Evolutionary conservation across 1,139 yeast species (phyloP).

Genomic region (Debaryomyces udenii): DNA sequence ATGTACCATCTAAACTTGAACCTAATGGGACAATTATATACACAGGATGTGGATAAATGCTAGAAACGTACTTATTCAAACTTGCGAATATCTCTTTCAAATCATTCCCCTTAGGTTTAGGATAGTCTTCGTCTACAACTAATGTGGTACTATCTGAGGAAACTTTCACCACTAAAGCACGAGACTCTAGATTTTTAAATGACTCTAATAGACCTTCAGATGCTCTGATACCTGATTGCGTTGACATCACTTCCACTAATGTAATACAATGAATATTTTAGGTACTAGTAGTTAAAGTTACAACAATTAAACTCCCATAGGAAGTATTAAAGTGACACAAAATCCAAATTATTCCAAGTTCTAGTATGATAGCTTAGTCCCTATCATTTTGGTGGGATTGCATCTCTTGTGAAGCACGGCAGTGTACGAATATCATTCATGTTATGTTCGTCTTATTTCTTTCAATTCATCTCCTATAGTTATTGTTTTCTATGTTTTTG

Average conservation of each 20-base stretch:
- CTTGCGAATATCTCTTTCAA: conserved; percentile 38
- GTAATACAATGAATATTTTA: background rate
- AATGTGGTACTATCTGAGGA: conserved; percentile 52
- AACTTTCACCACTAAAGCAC: conserved; percentile 42
- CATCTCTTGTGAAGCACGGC: too few relatives aligned
- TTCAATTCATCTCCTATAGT: too few relatives aligned
- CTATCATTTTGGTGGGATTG: too few relatives aligned
- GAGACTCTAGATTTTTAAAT: conserved; percentile 26
- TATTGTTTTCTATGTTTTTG: too few relatives aligned
- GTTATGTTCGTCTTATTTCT: too few relatives aligned
- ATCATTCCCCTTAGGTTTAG: conserved; percentile 26
- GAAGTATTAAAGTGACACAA: too few relatives aligned
- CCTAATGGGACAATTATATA: conserved; percentile 52
- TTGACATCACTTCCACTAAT: conserved; percentile 50
- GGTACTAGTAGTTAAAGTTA: background rate
- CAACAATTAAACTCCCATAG: too few relatives aligned
- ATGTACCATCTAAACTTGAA: conserved; percentile 6
- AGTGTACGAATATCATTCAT: too few relatives aligned
- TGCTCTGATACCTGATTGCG: conserved; percentile 70
- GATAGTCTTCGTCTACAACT: conserved; percentile 40
- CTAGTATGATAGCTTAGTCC: background rate
- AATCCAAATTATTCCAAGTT: background rate
- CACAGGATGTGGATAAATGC: conserved; percentile 53
- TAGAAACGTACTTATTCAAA: conserved; percentile 35
- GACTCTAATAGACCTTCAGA: conserved; percentile 43